These are phyloP conservation scores for Colletotrichum echinochloae DNA, from an alignment of 2,329 filamentous ascomycete genomes.

Conservation along the genomic window DNA sequence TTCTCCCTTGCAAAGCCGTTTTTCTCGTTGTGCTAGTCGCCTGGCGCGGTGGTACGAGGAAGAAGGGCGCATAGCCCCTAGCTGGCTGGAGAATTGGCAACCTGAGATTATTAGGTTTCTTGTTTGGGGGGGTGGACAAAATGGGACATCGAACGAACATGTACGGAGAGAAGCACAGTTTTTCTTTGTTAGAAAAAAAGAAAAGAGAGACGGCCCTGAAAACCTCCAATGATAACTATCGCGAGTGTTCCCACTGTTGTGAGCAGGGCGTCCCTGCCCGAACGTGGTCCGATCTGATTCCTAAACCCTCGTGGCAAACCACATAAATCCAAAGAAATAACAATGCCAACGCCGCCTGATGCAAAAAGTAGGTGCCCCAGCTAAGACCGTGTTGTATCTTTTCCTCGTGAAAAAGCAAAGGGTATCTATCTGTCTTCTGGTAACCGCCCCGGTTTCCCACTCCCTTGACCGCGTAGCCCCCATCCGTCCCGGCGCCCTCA, in stretches of 20 bases:
- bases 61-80: not conserved
- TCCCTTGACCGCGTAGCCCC: not conserved
- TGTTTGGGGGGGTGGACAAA: too few relatives aligned
- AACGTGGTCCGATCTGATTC: not conserved
- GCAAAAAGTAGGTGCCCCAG: not conserved
- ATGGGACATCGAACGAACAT: not conserved
- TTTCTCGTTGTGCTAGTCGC: constrained; percentile 12
- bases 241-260: not conserved
- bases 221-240: not conserved
- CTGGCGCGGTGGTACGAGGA: constrained; percentile 20
- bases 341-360: constrained; percentile 16
- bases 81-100: too few relatives aligned
- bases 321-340: not conserved
- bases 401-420: constrained; percentile 8
- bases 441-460: constrained; percentile 5
- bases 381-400: constrained; percentile 3
- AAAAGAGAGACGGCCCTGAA: too few relatives aligned
- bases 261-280: not conserved
- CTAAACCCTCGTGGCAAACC: not conserved
- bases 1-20: not conserved
- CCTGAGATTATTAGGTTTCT: too few relatives aligned
- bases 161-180: not conserved
- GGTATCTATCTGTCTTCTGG: constrained; percentile 18
- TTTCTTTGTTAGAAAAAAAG: too few relatives aligned
- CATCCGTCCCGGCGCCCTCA: not conserved